Percentiles rank a stretch among this genome's conserved stretches.
Evolutionary conservation across 2,329 filamentous ascomycete genomes (phyloP).

Genomic region (Fusarium mexicanum): DNA sequence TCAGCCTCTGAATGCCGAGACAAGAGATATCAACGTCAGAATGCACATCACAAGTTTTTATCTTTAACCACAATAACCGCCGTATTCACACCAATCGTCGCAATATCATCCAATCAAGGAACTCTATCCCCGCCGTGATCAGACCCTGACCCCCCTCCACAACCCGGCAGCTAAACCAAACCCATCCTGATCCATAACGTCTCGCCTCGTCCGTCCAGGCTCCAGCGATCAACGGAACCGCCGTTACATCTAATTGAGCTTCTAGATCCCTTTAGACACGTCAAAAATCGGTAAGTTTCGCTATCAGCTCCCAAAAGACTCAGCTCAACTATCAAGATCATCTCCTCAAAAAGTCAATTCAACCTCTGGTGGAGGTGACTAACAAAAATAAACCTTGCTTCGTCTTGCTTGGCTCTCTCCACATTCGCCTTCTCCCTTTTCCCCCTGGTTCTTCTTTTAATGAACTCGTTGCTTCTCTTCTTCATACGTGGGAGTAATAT

Average conservation of each 20-base stretch:
- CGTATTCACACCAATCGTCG: background rate
- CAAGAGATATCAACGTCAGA: background rate
- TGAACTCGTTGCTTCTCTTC: background rate
- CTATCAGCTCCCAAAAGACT: background rate
- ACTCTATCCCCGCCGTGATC: constrained; percentile 5
- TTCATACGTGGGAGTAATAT: background rate
- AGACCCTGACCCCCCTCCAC: background rate
- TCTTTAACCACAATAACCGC: background rate
- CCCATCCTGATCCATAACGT: constrained; percentile 6
- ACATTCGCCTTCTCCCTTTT: constrained; percentile 4
- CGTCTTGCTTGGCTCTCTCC: background rate
- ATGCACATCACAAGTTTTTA: background rate
- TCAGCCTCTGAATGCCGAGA: background rate
- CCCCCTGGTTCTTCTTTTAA: background rate
- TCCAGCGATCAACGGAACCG: background rate
- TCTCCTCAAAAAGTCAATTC: background rate
- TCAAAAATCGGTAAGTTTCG: background rate
- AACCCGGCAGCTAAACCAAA: constrained; percentile 5
- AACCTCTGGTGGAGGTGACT: background rate
- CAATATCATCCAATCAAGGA: constrained; percentile 1
- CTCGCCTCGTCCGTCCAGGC: background rate
- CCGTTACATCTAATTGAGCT: constrained; percentile 4
- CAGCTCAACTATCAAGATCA: background rate
- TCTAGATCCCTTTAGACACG: constrained; percentile 16
- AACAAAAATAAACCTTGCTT: background rate